Evolutionary conservation across 202 grass and related monocot genomes (phyloP), one percentile per base, ranked within the genome.

Genomic region (Schoenoplectus tabernaemontani): DNA sequence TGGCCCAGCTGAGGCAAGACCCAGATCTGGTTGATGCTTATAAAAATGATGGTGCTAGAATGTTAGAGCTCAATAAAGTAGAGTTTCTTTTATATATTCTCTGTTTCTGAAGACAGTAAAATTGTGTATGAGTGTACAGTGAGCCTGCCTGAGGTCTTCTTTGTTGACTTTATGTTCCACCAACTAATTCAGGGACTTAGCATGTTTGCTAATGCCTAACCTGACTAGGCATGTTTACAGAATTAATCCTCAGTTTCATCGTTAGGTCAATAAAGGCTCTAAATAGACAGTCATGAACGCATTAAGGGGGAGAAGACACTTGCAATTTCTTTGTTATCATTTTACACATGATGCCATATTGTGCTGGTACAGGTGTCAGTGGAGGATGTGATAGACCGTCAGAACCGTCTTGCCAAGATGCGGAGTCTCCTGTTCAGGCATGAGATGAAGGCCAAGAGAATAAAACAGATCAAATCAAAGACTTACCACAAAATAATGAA

Each of bases 391-490:
- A 92, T 78, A 85, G 88, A 92, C 19, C 89, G 53, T 65, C 89
- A 95, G 72, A 88, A 92, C 72, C 86, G 85, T 59, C 91, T 98
- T 80, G 95, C 91, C 59, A 98, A 95, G 84, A 98, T 98, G 89
- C 85, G 95, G 22, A 98, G 89, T 81, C 91, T 98, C 88, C 86
- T 98, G 62, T 98, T 98, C 66, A 81, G 78, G 76, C 95, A 98
- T 58, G 95, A 98, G 83, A 83, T 89, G 75, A 98, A 98, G 88
- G 86, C 89, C 78, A 98, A 98, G 71, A 90, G 87, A 62, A 83
- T 98, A 78, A 98, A 95, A 76, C 95, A 95, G 74, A 98, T 98
- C 38, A 98, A 95, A 79, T 98, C 95, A 76, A 98, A 89, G 85
- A 95, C 95, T 81, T 98, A 88, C 75, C 95, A 98, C 61, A 85